A percentile compares a stretch with the other conserved stretches of the same genome.
These are phyloP conservation scores for Mortierella claussenii DNA, from an alignment of 192 early-diverging fungal species.

Conservation along the genomic window DNA sequence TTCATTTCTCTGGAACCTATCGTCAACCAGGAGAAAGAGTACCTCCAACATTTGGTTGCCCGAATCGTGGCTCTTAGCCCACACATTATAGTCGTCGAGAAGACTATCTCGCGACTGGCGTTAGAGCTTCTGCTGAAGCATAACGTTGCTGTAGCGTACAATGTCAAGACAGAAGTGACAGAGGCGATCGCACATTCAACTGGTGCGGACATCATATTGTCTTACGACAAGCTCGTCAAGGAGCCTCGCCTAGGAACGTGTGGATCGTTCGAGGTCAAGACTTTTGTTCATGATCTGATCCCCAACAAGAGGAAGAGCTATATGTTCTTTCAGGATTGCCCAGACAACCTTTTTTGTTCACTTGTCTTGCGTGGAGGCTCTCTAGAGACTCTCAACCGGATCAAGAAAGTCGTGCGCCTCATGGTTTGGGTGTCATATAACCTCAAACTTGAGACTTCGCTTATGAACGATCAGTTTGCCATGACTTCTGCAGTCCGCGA, in stretches of 20 bases:
- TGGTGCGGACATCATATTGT: conserved; percentile 81
- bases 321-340: conserved; percentile 90
- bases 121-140: conserved; percentile 83
- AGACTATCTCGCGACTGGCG: conserved; percentile 85
- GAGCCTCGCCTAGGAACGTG: conserved; percentile 85
- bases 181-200: conserved; percentile 89
- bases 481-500: conserved; percentile 53
- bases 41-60: conserved; percentile 80
- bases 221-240: conserved; percentile 74
- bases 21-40: conserved; percentile 85
- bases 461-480: conserved; percentile 84
- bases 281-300: conserved; percentile 82
- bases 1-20: conserved; percentile 86
- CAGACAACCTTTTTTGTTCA: conserved; percentile 82
- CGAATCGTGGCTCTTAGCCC: conserved; percentile 84
- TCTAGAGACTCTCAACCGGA: conserved; percentile 67
- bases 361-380: conserved; percentile 90
- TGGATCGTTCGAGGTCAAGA: conserved; percentile 78
- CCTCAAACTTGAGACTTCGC: conserved; percentile 83
- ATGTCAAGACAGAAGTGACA: conserved; percentile 90
- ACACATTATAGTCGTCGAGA: conserved; percentile 83
- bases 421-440: conserved; percentile 91
- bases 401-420: conserved; percentile 87
- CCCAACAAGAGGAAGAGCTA: conserved; percentile 88
- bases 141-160: conserved; percentile 83